phyloP scores from a whole-genome alignment of 2,329 filamentous ascomycete genomes.

The Monilinia vaccinii-corymbosi region DNA sequence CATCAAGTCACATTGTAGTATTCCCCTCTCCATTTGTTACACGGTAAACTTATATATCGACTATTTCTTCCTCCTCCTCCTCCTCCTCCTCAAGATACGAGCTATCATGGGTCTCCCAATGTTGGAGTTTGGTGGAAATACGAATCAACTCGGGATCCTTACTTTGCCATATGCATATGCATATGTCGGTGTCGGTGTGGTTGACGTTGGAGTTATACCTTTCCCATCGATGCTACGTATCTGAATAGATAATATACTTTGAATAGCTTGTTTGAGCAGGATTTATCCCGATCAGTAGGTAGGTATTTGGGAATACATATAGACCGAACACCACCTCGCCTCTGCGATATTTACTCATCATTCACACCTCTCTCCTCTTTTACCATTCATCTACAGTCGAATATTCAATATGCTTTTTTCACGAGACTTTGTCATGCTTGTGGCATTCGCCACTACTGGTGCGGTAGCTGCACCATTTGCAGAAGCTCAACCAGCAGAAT shows the following conservation, averaged over 20 bases:
- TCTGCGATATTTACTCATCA: neutral
- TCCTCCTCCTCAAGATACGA: no score
- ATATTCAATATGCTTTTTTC: slow-evolving; percentile 10
- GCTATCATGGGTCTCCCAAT: neutral
- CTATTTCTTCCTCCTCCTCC: no score
- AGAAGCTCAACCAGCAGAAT: slow-evolving; percentile 3
- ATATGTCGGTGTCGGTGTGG: neutral
- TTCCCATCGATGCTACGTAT: neutral
- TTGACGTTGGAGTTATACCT: neutral
- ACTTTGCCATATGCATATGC: no score
- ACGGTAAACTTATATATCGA: no score
- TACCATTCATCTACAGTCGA: neutral
- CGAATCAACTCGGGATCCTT: no score
- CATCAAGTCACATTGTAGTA: no score
- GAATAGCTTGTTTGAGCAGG: neutral
- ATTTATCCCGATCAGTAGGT: neutral
- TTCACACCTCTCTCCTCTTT: neutral
- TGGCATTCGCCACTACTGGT: slow-evolving; percentile 5
- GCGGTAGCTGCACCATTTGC: slow-evolving; percentile 2
- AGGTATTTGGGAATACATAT: neutral
- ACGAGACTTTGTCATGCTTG: slow-evolving; percentile 4
- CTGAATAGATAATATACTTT: neutral
- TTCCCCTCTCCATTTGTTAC: no score
- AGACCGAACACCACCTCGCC: no score
- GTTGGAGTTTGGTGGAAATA: neutral